Evolutionary conservation across 208 protist genomes (phyloP).

Genomic region (Angomonas deanei): DNA sequence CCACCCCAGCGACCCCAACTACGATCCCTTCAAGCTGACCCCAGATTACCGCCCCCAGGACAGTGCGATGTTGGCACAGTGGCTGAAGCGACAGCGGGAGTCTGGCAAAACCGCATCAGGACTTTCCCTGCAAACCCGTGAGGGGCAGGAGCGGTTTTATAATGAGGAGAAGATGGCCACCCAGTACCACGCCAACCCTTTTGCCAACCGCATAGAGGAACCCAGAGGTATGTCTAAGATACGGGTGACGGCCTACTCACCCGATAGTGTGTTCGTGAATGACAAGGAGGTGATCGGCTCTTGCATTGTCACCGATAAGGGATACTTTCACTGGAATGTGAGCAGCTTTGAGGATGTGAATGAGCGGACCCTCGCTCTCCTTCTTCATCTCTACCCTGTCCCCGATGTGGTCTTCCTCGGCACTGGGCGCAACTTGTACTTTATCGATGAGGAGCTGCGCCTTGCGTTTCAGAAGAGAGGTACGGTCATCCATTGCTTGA

Average conservation of each 20-base stretch:
- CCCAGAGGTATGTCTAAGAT: slow-evolving; percentile 68
- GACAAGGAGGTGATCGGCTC: slow-evolving; percentile 89
- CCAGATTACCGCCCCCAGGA: slow-evolving; percentile 84
- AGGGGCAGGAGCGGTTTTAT: slow-evolving; percentile 88
- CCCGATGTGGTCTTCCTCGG: slow-evolving; percentile 85
- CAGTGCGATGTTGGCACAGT: slow-evolving; percentile 71
- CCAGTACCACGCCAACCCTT: slow-evolving; percentile 86
- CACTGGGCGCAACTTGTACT: slow-evolving; percentile 80
- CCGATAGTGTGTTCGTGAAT: slow-evolving; percentile 85
- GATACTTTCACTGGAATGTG: slow-evolving; percentile 87
- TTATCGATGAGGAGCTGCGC: slow-evolving; percentile 84
- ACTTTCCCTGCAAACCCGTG: slow-evolving; percentile 65
- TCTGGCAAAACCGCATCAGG: slow-evolving; percentile 73
- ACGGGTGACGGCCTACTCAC: slow-evolving; percentile 79
- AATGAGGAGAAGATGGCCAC: slow-evolving; percentile 91
- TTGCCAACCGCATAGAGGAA: slow-evolving; percentile 74
- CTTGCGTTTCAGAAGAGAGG: slow-evolving; percentile 85
- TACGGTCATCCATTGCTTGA: slow-evolving; percentile 81
- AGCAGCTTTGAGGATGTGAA: slow-evolving; percentile 86
- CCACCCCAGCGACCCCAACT: slow-evolving; percentile 83
- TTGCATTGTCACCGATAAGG: slow-evolving; percentile 84
- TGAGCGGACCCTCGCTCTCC: slow-evolving; percentile 73
- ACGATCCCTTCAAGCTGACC: slow-evolving; percentile 84
- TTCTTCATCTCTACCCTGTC: slow-evolving; percentile 84
- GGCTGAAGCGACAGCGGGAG: slow-evolving; percentile 83